Base-by-base conservation (phyloP, 1,284 basidiomycete species). In the Sparassis latifolia region DNA sequence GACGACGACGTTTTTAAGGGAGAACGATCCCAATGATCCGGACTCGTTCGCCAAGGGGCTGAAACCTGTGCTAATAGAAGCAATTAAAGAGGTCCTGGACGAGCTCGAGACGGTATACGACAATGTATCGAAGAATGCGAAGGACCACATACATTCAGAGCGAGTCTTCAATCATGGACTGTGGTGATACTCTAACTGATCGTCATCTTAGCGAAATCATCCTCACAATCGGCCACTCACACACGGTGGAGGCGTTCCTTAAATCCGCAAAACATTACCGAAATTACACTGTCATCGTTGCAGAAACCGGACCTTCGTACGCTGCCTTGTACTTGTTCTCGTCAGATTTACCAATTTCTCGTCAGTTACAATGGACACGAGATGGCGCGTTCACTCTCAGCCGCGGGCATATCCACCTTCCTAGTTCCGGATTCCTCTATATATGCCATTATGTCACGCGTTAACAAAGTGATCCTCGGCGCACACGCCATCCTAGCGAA, bases 141-240 rank as follows among this genome's bases (percentile, higher is more conserved):
- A 84, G 66, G 94, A 97, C 67, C 96, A 99, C 67, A 92, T 99
- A 55, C 95, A 98, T 69, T 92, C 92, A 7, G 93, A 97, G 92
- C 95, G 64, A 62, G 88, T 70, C 1, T 33, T 9, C 10, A 35
- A 31, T 29, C 47, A 45, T 28, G 20, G 20, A 20, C 20, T 20
- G 20, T 20, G 20, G 20, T 20, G 20, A 20, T 20, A 20, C 20
- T 20, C 20, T 20, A 20, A 20, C 20, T 20, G 20, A 20, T 20
- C 20, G 20, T 20, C 20, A 10, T 53, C 46, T 53, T 62, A 96
- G 93, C 58, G 96, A 99, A 68, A 95, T 97, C 58, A 94, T 99
- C 57, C 71, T 99, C 55, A 99, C 96, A 0, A 79, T 99, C 40
- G 95, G 95, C n/a, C 83, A 91, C 69, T 96, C 93, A 40, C 83